A percentile compares a stretch with the other conserved stretches of the same genome.
Conservation (phyloP, 164 flowering plant species). For the Berberis thunbergii region DNA sequence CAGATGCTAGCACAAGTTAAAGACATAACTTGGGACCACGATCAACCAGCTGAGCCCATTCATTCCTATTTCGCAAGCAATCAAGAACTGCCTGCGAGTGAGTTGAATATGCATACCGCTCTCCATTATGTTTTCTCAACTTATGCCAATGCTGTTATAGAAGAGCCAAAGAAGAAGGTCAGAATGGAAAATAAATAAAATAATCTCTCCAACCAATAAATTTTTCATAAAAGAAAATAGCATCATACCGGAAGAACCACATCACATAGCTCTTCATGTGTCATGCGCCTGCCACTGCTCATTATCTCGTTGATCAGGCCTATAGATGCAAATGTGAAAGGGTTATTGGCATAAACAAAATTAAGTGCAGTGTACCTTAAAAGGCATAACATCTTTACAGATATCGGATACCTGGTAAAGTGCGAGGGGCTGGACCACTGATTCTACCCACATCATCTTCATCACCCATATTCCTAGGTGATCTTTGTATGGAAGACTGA, state of each 20-base stretch:
- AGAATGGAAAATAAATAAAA: conserved; percentile 1
- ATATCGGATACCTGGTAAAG: conserved; percentile 66
- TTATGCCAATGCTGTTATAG: conserved; percentile 77
- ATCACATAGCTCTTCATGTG: conserved; percentile 87
- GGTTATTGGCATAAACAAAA: neutral
- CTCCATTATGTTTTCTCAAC: conserved; percentile 92
- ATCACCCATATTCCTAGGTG: conserved; percentile 44
- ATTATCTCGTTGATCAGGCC: conserved; percentile 84
- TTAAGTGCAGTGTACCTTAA: neutral
- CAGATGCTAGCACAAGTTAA: too few species aligned
- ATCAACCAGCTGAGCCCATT: conserved; percentile 90
- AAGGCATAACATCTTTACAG: neutral
- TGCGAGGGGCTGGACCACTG: conserved; percentile 41
- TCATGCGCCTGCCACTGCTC: conserved; percentile 81
- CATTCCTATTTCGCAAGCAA: conserved; percentile 81
- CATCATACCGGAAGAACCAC: conserved; percentile 73
- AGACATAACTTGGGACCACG: conserved; percentile 87
- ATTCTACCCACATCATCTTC: conserved; percentile 44
- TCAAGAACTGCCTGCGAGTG: conserved; percentile 98
- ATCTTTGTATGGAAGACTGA: conserved; percentile 29
- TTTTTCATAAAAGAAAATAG: conserved; percentile 2
- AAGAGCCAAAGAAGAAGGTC: neutral
- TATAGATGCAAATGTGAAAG: conserved; percentile 11
- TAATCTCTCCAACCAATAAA: neutral
- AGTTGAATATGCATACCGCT: conserved; percentile 90